Evolutionary conservation across 2,329 filamentous ascomycete species (phyloP).

Genomic region (Karstenula rhodostoma): DNA sequence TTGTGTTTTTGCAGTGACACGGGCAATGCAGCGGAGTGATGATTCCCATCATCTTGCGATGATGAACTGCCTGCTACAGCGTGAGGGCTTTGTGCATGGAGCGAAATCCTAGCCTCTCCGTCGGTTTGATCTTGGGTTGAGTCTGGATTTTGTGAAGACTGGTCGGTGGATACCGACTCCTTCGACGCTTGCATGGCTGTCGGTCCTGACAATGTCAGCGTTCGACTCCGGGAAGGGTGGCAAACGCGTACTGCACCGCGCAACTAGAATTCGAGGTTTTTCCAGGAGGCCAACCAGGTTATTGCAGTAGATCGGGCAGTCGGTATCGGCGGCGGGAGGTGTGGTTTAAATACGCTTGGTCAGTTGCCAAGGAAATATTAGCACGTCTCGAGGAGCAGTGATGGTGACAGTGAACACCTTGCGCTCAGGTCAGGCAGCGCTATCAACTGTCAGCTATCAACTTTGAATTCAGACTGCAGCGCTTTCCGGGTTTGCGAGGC

Average conservation of each 20-base stretch:
- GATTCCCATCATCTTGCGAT: not conserved
- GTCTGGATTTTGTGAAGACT: not conserved
- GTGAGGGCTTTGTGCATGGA: not conserved
- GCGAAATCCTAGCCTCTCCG: no score
- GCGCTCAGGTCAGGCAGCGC: not conserved
- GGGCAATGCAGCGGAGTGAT: not conserved
- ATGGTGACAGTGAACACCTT: not conserved
- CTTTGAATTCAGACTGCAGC: not conserved
- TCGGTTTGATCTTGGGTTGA: not conserved
- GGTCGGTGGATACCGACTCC: not conserved
- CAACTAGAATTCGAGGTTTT: not conserved
- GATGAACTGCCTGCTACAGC: not conserved
- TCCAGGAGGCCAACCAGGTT: not conserved
- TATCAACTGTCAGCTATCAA: not conserved
- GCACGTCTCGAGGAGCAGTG: not conserved
- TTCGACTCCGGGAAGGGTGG: not conserved
- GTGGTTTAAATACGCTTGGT: not conserved
- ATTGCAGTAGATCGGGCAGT: not conserved
- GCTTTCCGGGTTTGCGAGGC: no score
- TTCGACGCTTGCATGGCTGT: not conserved
- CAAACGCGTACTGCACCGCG: not conserved
- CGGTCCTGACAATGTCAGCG: not conserved
- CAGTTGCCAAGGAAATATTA: not conserved
- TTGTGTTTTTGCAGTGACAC: not conserved
- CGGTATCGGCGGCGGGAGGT: not conserved